Evolutionary conservation across 345 rosid genomes (phyloP).

Genomic region (Hirschfeldia incana): DNA sequence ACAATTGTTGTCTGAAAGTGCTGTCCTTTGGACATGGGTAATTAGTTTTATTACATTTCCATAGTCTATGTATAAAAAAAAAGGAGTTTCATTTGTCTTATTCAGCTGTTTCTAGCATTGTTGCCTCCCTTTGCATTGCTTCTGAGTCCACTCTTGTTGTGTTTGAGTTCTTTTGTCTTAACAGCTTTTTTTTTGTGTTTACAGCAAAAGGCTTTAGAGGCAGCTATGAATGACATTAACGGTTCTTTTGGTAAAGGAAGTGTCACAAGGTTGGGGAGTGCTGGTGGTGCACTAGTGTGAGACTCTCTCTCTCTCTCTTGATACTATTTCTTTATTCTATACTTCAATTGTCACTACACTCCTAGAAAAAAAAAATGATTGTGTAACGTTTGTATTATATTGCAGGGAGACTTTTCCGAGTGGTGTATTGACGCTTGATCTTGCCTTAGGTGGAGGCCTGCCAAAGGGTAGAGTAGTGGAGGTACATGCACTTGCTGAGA

Average conservation of each 20-base stretch:
- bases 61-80: neutral
- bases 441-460: slow-evolving; percentile 95
- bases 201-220: slow-evolving; percentile 94
- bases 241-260: slow-evolving; percentile 93
- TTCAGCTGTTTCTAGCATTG: neutral
- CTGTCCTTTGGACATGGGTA: neutral
- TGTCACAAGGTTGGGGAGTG: slow-evolving; percentile 92
- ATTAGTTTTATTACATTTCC: too few species aligned
- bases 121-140: neutral
- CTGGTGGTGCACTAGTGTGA: slow-evolving; percentile 93
- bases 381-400: slow-evolving; percentile 16
- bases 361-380: neutral
- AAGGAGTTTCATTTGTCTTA: neutral
- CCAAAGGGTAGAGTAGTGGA: slow-evolving; percentile 96
- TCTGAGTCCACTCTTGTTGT: neutral
- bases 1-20: neutral
- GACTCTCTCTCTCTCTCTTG: slow-evolving; percentile 40
- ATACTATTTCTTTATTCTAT: neutral
- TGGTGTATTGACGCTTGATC: slow-evolving; percentile 88
- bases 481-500: slow-evolving; percentile 44
- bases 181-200: slow-evolving; percentile 7
- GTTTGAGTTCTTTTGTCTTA: neutral
- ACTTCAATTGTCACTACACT: too few species aligned
- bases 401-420: slow-evolving; percentile 91
- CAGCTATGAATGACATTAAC: slow-evolving; percentile 91